Evolutionary conservation across 129 eudicot species (phyloP), one percentile per base, ranked within the genome.

Genomic region (Centrapalus pauciflorus): DNA sequence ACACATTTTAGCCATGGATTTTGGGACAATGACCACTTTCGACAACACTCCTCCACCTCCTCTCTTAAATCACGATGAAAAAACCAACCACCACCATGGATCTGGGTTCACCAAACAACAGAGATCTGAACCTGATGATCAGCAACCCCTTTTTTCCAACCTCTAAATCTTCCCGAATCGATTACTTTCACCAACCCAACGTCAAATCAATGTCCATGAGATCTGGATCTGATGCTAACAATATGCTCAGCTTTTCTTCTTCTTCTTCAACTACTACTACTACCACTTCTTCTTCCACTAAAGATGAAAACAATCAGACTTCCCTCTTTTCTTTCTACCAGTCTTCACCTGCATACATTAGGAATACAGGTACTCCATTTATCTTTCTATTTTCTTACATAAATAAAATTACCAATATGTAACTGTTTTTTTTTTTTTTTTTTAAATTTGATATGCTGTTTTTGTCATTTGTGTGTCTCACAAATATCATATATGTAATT

Each of bases 231-330:
- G 48, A 73, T 67, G 45, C 57, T 37, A 74, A 79, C 32, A 70
- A 75, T 28, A 80, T 86, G 85, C 79, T 87, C 27, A 81, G 85
- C 60, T 84, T 87, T 32, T 78, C 95, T 38, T 77, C 83, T 51
- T 64, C 82, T 23, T 49, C 62, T 12, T 28, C 74, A 14, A 23
- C 46, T 4, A 30, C 20, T 32, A 4, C 66, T 19, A 66, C 55
- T 5, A 70, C 13, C 37, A 10, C 49, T n/a, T n/a, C n/a, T n/a
- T n/a, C n/a, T n/a, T n/a, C n/a, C 30, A 26, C 59, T 26, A 75
- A 74, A 46, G 79, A 74, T 56, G 79, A 5, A 55, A 65, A 64
- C 66, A n/a, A n/a, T n/a, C 78, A 66, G 12, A 51, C 29, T 29
- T 60, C 69, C 7, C 51, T 55, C 5, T 71, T 77, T 27, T 75